phyloP scores from a whole-genome alignment of 139 green algal species.

The Picochlorum sp. region DNA sequence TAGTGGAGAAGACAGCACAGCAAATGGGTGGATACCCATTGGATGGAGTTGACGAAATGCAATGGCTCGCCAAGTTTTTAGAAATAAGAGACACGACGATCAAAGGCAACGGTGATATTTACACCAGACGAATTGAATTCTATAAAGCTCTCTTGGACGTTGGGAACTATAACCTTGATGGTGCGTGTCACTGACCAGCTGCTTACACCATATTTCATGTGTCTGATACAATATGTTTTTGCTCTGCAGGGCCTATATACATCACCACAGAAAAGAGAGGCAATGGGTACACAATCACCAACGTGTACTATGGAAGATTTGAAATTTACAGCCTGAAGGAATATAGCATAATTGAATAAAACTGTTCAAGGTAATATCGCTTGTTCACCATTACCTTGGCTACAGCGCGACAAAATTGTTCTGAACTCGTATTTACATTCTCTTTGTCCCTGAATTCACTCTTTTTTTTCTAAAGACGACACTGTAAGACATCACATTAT shows the following conservation, averaged over 20 bases:
- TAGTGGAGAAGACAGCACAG: conserved; percentile 1
- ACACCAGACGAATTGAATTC: conserved; percentile 12
- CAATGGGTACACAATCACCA: conserved; percentile 14
- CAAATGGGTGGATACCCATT: conserved; percentile 12
- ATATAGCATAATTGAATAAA: not conserved
- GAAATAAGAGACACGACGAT: conserved; percentile 11
- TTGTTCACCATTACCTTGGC: too few relatives aligned
- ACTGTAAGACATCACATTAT: not conserved
- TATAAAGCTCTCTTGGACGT: conserved; percentile 11
- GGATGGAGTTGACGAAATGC: conserved; percentile 18
- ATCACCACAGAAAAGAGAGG: conserved; percentile 11
- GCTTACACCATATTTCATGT: too few relatives aligned
- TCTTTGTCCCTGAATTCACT: not conserved
- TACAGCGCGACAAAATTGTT: too few relatives aligned
- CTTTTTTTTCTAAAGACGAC: conserved; percentile 5
- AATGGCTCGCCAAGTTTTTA: conserved; percentile 21
- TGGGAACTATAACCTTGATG: conserved; percentile 23
- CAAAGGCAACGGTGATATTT: not conserved
- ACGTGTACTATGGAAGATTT: conserved; percentile 24
- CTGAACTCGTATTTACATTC: too few relatives aligned
- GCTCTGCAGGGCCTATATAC: conserved; percentile 20
- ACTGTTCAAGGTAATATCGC: too few relatives aligned
- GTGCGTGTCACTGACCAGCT: not conserved
- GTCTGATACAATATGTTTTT: not conserved
- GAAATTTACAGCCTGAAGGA: conserved; percentile 7